phyloP scores from a whole-genome alignment of 257 asterid genomes.

The Solanum gracilifrons region DNA sequence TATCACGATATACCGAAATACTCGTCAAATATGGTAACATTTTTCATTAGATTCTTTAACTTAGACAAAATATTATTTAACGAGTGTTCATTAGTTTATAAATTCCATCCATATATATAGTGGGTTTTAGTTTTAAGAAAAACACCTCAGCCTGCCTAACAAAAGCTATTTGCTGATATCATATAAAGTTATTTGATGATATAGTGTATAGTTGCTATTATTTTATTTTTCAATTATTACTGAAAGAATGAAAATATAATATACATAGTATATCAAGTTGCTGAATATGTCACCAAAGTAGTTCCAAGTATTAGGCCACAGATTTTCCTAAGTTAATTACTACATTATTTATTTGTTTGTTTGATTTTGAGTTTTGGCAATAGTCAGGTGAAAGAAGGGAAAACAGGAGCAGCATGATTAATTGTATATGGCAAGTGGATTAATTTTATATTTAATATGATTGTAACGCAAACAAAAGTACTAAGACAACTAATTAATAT shows the following conservation, averaged over 20 bases:
- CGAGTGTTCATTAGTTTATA: background rate
- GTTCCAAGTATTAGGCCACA: background rate
- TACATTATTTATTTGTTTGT: too few species aligned
- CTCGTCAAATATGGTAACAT: background rate
- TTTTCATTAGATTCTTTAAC: background rate
- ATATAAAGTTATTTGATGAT: background rate
- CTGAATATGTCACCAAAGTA: background rate
- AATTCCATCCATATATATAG: background rate
- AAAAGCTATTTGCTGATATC: background rate
- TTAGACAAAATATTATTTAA: background rate
- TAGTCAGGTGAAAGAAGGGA: background rate
- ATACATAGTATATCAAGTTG: background rate
- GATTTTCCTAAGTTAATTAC: background rate
- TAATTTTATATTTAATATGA: background rate
- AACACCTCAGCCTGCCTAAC: background rate
- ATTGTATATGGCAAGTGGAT: background rate
- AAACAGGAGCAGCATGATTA: background rate
- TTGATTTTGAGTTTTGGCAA: too few species aligned
- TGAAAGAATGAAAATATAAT: background rate
- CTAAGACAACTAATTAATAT: background rate
- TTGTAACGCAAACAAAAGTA: background rate
- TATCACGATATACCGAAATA: background rate
- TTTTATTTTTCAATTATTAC: background rate
- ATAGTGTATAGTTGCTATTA: background rate
- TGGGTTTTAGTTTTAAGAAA: background rate